These are phyloP conservation scores for Nemania abortiva DNA, from an alignment of 2,329 filamentous ascomycete genomes.

Conservation along the genomic window DNA sequence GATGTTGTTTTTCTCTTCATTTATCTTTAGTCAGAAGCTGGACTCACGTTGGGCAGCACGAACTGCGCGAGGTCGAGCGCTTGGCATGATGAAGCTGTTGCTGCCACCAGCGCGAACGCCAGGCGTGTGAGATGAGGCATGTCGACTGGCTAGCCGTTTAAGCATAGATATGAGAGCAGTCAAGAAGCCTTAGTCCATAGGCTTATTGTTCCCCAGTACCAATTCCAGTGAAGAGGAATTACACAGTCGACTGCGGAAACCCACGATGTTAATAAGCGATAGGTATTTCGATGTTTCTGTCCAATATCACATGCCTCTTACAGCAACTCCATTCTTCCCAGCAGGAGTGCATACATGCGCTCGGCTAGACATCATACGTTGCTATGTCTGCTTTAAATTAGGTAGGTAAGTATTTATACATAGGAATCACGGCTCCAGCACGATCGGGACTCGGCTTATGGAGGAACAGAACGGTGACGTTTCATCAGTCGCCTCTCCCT, in stretches of 20 bases:
- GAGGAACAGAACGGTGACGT: conserved; percentile 24
- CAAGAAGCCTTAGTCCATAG: conserved; percentile 7
- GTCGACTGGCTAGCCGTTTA: not conserved
- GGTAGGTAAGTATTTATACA: not conserved
- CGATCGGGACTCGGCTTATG: not conserved
- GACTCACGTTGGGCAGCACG: conserved; percentile 36
- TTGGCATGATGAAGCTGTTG: conserved; percentile 11
- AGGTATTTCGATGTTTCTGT: not conserved
- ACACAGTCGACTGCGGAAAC: conserved; percentile 2
- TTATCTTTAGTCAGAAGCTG: not conserved
- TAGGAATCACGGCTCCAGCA: not conserved
- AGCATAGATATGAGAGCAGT: not conserved
- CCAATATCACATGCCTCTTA: conserved; percentile 1
- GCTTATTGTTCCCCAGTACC: not conserved
- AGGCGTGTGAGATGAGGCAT: conserved; percentile 19
- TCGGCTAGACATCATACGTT: not conserved
- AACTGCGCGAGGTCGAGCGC: conserved; percentile 33
- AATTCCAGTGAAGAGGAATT: not conserved
- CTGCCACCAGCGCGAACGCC: not conserved
- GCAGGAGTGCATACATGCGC: not conserved
- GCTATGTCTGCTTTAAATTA: not conserved
- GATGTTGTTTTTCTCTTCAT: not conserved
- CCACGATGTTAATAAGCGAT: conserved; percentile 15
- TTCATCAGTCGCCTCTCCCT: conserved; percentile 23
- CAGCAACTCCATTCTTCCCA: not conserved